Percentiles rank a stretch among this genome's conserved stretches.
Conservation (phyloP, 169 alveolate genomes). For the Eimeria falciformis region DNA sequence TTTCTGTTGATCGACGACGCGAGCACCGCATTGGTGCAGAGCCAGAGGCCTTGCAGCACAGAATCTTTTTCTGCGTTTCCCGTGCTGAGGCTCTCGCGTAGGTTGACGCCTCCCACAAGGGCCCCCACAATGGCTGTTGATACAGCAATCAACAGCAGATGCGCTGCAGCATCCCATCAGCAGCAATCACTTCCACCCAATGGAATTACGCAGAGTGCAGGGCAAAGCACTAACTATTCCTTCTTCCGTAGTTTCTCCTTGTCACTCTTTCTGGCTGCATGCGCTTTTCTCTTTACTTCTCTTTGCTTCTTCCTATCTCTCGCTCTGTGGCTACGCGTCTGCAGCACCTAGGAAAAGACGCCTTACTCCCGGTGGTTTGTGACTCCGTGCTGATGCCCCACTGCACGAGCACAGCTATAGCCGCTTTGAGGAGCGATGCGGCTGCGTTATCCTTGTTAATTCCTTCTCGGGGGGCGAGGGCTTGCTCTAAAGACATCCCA, state of each 20-base stretch:
- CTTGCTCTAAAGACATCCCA: neutral
- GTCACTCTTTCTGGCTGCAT: no score
- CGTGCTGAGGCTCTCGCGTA: neutral
- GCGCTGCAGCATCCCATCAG: slow-evolving; percentile 2
- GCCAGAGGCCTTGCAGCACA: neutral
- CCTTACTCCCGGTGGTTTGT: slow-evolving; percentile 2
- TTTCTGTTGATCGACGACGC: neutral
- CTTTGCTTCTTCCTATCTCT: no score
- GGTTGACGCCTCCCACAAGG: neutral
- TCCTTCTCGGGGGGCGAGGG: no score
- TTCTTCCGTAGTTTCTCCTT: no score
- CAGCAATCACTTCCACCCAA: no score
- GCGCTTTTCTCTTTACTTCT: no score
- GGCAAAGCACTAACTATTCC: no score
- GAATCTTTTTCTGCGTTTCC: neutral
- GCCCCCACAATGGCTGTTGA: neutral
- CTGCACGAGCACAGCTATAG: neutral
- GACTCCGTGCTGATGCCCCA: neutral
- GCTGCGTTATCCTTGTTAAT: no score
- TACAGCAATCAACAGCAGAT: slow-evolving; percentile 6
- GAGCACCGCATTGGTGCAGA: neutral
- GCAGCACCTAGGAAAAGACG: neutral
- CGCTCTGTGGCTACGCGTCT: no score
- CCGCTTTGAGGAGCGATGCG: no score
- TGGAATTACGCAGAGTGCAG: no score